Base-by-base conservation (phyloP, 23 red algal genomes). In the Chondrus crispus region DNA sequence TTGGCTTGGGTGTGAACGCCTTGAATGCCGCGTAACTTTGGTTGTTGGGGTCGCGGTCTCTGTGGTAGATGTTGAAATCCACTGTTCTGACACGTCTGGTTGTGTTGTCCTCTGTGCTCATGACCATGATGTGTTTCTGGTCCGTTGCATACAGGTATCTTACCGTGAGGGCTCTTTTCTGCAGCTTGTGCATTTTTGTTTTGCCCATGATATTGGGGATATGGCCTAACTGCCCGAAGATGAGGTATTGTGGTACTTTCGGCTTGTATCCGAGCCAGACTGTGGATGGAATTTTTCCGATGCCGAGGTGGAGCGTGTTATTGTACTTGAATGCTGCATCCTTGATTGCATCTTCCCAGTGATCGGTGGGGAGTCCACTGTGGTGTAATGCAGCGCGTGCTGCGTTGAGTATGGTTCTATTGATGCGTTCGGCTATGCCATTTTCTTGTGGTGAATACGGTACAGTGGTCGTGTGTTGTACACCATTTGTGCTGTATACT, bases 241-340 rank as follows among this genome's bases (percentile, higher is more conserved):
- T 39, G 40, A 83, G 52, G 3, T 60, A 18, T 2, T 10, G 12
- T 10, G 30, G 26, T 8, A 36, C 3, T 83, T n/a, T 60, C 13
- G 50, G 2, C 8, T 16, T 22, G 6, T 5, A 38, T 3, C 33
- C 3, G 40, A 39, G 24, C 50, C 7, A 62, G 3, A 39, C n/a
- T 62, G 32, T 33, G 5, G 43, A 2, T 24, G 79, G 79, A 16
- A 29, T 36, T 62, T 8, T 28, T 5, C 3, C 19, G 79, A 44
- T 83, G 2, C 4, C 79, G 3, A 12, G 12, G 13, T 83, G 79
- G 49, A 29, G 47, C 2, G 32, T 83, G 28, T 46, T 47, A 26
- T 83, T 83, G 50, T 83, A 83, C 43, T 83, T 83, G 79, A 28
- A 83, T 16, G 79, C 79, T 43, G 79, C 36, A 30, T 83, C 26